phyloP scores from a whole-genome alignment of 805 yeast species.

The Spathaspora girioi region DNA sequence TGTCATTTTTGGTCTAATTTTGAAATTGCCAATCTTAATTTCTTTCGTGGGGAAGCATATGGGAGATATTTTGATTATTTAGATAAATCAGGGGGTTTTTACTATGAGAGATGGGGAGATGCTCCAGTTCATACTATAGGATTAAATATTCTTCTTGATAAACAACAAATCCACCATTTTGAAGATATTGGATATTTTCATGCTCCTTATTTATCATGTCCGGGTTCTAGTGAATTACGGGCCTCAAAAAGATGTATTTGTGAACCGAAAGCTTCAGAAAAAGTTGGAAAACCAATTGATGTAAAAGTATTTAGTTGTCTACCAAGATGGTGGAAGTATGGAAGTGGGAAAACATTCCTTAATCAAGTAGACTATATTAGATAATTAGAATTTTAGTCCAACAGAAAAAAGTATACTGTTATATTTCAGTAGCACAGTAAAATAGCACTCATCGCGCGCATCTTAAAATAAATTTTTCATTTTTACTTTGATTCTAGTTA shows the following conservation, averaged over 20 bases:
- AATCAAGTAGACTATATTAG: conserved; percentile 33
- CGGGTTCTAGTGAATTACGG: conserved; percentile 27
- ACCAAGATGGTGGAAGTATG: conserved; percentile 72
- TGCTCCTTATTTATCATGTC: conserved; percentile 41
- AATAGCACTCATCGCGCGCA: background rate
- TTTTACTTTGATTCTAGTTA: background rate
- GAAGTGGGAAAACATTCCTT: conserved; percentile 56
- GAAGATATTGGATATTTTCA: conserved; percentile 45
- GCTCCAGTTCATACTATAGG: conserved; percentile 45
- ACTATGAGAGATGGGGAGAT: conserved; percentile 62
- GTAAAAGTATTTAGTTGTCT: conserved; percentile 60
- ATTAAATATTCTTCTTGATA: conserved; percentile 30
- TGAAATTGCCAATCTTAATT: conserved; percentile 51
- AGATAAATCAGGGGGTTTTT: conserved; percentile 50
- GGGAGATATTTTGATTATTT: conserved; percentile 41
- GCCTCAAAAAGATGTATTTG: conserved; percentile 39
- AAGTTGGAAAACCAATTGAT: conserved; percentile 26
- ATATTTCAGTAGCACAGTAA: background rate
- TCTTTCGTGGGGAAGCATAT: conserved; percentile 46
- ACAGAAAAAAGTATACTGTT: background rate
- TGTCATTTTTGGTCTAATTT: conserved; percentile 69
- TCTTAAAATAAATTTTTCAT: conserved; percentile 2
- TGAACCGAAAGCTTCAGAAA: conserved; percentile 15
- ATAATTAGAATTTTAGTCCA: background rate
- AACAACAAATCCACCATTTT: conserved; percentile 37